Base-by-base conservation (phyloP, 2,329 filamentous ascomycete species). In the Ciborinia camelliae region DNA sequence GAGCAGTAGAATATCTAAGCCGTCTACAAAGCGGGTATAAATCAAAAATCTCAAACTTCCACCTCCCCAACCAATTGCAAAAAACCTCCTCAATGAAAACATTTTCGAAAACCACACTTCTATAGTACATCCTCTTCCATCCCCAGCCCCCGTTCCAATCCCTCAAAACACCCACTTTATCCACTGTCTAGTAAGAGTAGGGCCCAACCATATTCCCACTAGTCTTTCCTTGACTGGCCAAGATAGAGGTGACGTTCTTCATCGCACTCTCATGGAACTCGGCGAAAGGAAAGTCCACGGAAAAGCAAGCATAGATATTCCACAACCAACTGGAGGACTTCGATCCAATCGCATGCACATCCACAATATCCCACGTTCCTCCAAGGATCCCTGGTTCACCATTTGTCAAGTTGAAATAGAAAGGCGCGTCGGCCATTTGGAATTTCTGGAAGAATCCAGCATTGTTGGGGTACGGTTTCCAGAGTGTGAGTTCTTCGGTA, bases 291-390 rank as follows among this genome's bases (percentile, higher is more conserved):
- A 59, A 59, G 1, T 59, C 55, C n/a, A 59, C 7, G 20, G n/a
- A 26, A 9, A 59, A 59, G 26, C 55, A 59, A 47, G 55, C 55
- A 59, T 59, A 59, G 30, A 59, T 59, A 26, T 59, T 59, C 55
- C 55, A 59, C 55, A 59, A 59, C 55, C 55, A 59, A 26, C 41
- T 59, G 2, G 28, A 20, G 3, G 20, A 35, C 0, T 1, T 35
- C 4, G 55, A 7, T 26, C 41, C 41, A 47, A 59, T 26, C 4
- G 55, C 55, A 37, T 59, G 41, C 8, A 59, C 41, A 37, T 59
- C 55, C 8, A 59, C 23, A 7, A 59, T 47, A 37, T 59, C 55
- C 55, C 55, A 59, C 1, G 55, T 59, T 8, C 55, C 55, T 2
- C 20, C 55, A 0, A 59, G n/a, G 4, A 59, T 59, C 1, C 55